Percentiles rank a stretch among this genome's conserved stretches.
phyloP scores from a whole-genome alignment of 345 rosid genomes.

The Nephelium lappaceum region DNA sequence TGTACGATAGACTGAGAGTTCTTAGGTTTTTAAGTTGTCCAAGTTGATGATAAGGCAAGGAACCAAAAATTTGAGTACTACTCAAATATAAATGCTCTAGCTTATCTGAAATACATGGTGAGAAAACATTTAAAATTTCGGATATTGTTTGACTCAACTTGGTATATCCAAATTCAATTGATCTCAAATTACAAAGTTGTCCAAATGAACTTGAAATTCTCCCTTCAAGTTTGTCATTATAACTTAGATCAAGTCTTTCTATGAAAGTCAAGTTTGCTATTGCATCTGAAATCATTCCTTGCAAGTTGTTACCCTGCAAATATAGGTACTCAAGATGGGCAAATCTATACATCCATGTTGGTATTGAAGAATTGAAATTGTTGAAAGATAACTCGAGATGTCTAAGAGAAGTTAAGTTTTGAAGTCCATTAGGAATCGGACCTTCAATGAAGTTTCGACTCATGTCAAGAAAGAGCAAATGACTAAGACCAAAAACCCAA shows the following conservation, averaged over 20 bases:
- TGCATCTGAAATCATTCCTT: background rate
- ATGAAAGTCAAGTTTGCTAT: conserved; percentile 26
- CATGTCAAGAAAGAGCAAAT: no score
- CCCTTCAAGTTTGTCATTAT: background rate
- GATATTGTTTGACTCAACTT: background rate
- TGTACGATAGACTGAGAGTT: background rate
- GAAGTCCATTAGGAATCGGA: no score
- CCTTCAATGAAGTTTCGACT: no score
- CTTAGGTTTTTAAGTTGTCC: background rate
- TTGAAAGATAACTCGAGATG: no score
- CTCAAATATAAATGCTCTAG: background rate
- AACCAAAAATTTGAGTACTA: background rate
- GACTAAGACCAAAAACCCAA: no score
- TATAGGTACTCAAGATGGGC: no score
- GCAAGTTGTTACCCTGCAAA: no score
- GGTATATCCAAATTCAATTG: background rate
- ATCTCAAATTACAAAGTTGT: background rate
- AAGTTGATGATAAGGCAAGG: background rate
- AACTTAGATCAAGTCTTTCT: background rate
- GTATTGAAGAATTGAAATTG: no score
- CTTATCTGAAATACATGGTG: background rate
- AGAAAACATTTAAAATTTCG: background rate
- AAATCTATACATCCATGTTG: no score
- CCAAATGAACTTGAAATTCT: background rate
- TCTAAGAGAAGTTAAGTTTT: no score